A percentile compares a stretch with the other conserved stretches of the same genome.
phyloP scores from a whole-genome alignment of 2,329 filamentous ascomycete species.

The Penicillium thymicola region DNA sequence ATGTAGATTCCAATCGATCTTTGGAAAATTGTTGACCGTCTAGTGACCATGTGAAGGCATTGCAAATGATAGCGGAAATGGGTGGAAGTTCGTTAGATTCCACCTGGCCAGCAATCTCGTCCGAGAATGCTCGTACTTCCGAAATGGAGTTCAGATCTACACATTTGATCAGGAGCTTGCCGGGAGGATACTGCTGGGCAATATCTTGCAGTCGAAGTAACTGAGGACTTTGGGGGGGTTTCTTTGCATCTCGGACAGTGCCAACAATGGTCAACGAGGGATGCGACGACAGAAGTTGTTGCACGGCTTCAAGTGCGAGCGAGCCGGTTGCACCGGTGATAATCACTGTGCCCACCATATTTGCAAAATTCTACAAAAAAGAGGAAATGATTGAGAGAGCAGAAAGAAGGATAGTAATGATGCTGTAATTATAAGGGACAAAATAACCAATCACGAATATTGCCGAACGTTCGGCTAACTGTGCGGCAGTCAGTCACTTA shows the following conservation, averaged over 20 bases:
- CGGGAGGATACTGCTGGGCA: not conserved
- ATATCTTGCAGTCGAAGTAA: not conserved
- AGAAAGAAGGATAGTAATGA: not conserved
- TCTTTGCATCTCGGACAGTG: constrained; percentile 1
- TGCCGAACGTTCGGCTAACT: not conserved
- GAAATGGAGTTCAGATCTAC: not conserved
- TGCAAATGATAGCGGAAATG: constrained; percentile 10
- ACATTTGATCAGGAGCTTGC: not conserved
- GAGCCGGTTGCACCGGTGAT: constrained; percentile 12
- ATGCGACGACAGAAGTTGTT: constrained; percentile 3
- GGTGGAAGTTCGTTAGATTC: not conserved
- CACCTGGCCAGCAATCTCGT: not conserved
- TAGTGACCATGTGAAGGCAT: constrained; percentile 12
- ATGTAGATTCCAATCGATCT: constrained; percentile 5
- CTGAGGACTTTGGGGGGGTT: not conserved
- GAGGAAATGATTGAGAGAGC: not conserved
- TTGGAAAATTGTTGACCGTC: constrained; percentile 1
- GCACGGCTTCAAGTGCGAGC: constrained; percentile 3
- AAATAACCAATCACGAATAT: not conserved
- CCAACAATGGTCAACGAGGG: not conserved
- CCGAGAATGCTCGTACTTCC: constrained; percentile 2
- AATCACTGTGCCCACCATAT: constrained; percentile 3
- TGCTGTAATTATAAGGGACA: not conserved
- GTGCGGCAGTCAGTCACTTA: no score
- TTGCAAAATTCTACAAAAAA: not conserved